Evolutionary conservation across 1,284 basidiomycete genomes (phyloP).

Genomic region (Ustilago vetiveriae): DNA sequence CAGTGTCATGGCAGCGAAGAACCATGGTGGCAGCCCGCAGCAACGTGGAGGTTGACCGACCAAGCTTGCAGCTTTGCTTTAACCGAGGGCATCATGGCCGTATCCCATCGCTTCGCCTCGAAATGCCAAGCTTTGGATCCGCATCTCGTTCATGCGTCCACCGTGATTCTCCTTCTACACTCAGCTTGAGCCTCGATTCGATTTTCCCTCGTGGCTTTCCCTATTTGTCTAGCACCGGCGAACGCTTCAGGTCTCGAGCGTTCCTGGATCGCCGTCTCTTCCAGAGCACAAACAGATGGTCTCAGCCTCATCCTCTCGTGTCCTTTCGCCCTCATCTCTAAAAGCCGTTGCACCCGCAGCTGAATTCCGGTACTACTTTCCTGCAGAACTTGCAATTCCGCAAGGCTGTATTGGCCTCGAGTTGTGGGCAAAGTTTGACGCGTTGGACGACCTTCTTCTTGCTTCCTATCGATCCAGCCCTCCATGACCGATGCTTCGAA

Average conservation of each 20-base stretch:
- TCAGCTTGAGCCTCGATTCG: neutral
- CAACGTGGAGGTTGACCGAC: neutral
- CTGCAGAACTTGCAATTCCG: too few species aligned
- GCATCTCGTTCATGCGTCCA: neutral
- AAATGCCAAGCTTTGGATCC: constrained; percentile 13
- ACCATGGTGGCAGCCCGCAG: neutral
- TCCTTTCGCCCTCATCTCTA: neutral
- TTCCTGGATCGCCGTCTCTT: constrained; percentile 28
- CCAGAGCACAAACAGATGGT: constrained; percentile 2
- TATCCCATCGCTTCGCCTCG: constrained; percentile 7
- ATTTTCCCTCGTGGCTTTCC: constrained; percentile 29
- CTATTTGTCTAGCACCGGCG: constrained; percentile 4
- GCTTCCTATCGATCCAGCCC: too few species aligned
- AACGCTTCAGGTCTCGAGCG: constrained; percentile 11
- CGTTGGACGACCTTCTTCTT: too few species aligned
- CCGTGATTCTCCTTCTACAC: neutral
- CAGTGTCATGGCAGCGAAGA: neutral
- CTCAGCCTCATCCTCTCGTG: neutral
- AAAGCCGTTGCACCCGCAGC: neutral
- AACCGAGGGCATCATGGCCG: constrained; percentile 15
- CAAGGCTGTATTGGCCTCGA: too few species aligned
- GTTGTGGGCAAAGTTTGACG: too few species aligned
- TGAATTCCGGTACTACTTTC: too few species aligned
- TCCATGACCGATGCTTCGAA: too few species aligned
- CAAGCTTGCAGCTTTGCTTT: constrained; percentile 5